Percentiles rank a stretch among this genome's conserved stretches.
phyloP scores from a whole-genome alignment of 352 stramenopile genomes.

The Phytopythium montanum region DNA sequence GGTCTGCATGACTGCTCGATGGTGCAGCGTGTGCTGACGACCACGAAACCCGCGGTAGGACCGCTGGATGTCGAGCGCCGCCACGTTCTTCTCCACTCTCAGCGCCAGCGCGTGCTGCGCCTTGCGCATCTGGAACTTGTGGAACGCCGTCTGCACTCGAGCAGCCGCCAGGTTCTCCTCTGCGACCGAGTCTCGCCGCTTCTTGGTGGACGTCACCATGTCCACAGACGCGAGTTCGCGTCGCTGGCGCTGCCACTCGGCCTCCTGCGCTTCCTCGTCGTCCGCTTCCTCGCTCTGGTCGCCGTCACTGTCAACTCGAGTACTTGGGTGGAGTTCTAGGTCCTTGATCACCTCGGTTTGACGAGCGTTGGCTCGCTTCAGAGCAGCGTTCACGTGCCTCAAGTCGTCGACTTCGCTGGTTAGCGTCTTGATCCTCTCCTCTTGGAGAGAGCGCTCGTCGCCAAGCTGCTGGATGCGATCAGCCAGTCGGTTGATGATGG shows the following conservation, averaged over 20 bases:
- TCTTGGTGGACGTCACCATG: slow-evolving; percentile 9
- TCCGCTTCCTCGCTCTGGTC: slow-evolving; percentile 16
- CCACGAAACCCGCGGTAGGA: slow-evolving; percentile 59
- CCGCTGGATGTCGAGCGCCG: slow-evolving; percentile 59
- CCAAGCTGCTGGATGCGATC: slow-evolving; percentile 1
- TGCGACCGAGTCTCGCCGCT: slow-evolving; percentile 25
- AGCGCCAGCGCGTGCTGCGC: slow-evolving; percentile 41
- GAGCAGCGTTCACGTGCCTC: slow-evolving; percentile 15
- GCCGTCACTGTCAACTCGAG: slow-evolving; percentile 4
- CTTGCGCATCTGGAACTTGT: slow-evolving; percentile 57
- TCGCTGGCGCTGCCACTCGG: slow-evolving; percentile 32
- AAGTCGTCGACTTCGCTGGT: background rate
- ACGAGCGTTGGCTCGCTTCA: slow-evolving; percentile 15
- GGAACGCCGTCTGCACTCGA: slow-evolving; percentile 46
- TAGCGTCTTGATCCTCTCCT: background rate
- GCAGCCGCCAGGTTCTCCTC: slow-evolving; percentile 50
- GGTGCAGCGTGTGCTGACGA: slow-evolving; percentile 43
- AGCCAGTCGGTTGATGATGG: slow-evolving; percentile 3
- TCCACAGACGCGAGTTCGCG: slow-evolving; percentile 8
- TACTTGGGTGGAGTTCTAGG: background rate
- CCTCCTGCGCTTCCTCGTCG: slow-evolving; percentile 23
- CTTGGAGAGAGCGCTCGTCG: background rate
- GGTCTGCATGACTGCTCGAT: slow-evolving; percentile 45
- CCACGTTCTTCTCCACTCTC: slow-evolving; percentile 44
- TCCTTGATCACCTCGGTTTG: background rate